Conservation (phyloP, 176 grass and related monocot species). For the Rhipidocladum racemiflorum region DNA sequence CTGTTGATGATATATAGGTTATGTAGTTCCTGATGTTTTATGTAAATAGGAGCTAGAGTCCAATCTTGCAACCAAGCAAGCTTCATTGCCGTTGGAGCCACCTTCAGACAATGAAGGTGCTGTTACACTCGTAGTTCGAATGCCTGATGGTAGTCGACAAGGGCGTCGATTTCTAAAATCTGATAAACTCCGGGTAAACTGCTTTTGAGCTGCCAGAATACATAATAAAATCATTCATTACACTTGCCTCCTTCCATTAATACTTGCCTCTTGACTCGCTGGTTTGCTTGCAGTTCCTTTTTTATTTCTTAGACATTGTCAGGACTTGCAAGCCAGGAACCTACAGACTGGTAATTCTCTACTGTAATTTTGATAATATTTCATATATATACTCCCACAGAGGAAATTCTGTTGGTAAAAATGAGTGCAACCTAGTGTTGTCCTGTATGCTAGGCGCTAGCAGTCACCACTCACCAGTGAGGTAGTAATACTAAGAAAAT, state of each 20-base stretch:
- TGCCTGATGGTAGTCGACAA: slow-evolving; percentile 82
- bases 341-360: slow-evolving; percentile 83
- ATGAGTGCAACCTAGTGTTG: not conserved
- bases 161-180: slow-evolving; percentile 88
- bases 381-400: not conserved
- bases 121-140: slow-evolving; percentile 84
- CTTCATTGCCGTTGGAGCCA: slow-evolving; percentile 68
- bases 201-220: slow-evolving; percentile 24
- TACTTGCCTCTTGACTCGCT: slow-evolving; percentile 20
- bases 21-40: slow-evolving; percentile 9
- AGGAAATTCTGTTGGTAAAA: not conserved
- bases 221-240: slow-evolving; percentile 13
- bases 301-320: slow-evolving; percentile 85
- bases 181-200: slow-evolving; percentile 78
- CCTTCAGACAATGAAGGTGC: slow-evolving; percentile 60
- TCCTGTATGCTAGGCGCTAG: not conserved
- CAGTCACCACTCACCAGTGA: not conserved
- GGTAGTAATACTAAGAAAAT: not conserved
- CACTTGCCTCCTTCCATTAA: slow-evolving; percentile 11
- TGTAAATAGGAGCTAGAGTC: slow-evolving; percentile 74
- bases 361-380: not conserved
- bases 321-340: slow-evolving; percentile 74
- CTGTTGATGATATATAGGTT: not conserved
- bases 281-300: slow-evolving; percentile 68
- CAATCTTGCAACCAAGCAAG: slow-evolving; percentile 73